A percentile compares a stretch with the other conserved stretches of the same genome.
Evolutionary conservation across 78 protist species (phyloP).

Genomic region (Emiliania huxleyi): DNA sequence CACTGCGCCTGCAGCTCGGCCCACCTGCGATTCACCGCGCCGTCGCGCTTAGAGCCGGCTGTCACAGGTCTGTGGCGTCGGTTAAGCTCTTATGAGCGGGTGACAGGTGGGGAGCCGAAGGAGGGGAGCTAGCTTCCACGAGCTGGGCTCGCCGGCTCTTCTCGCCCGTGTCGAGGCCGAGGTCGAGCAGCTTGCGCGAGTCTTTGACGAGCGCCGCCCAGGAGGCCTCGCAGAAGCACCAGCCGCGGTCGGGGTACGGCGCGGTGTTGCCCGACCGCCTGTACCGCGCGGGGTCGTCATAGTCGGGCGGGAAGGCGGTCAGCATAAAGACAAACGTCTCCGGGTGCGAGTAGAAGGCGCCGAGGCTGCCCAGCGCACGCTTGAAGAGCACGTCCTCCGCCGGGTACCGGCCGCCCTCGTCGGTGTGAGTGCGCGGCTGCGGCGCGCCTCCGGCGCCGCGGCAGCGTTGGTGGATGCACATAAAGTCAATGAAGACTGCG

Average conservation of each 20-base stretch:
- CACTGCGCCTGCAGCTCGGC: background rate
- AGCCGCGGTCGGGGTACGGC: background rate
- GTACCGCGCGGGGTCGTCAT: background rate
- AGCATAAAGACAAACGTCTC: background rate
- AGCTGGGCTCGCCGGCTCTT: too few relatives aligned
- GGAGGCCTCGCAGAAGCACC: background rate
- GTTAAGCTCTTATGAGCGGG: too few relatives aligned
- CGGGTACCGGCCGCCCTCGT: background rate
- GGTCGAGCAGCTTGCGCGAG: background rate
- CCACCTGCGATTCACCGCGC: background rate
- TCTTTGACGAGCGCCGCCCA: background rate
- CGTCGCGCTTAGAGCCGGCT: background rate
- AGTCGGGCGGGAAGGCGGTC: background rate
- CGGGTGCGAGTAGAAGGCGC: background rate
- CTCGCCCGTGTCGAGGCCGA: too few relatives aligned
- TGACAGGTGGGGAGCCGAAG: too few relatives aligned
- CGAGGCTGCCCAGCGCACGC: background rate
- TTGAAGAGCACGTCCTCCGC: background rate
- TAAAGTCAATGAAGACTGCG: background rate
- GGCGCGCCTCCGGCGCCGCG: background rate
- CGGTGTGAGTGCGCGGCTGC: background rate
- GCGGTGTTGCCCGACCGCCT: background rate
- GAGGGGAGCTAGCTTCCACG: too few relatives aligned
- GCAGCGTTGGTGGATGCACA: background rate
- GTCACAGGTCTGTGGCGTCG: too few relatives aligned